Evolutionary conservation across 805 yeast genomes (phyloP).

Genomic region (Blastobotrys muscicola): DNA sequence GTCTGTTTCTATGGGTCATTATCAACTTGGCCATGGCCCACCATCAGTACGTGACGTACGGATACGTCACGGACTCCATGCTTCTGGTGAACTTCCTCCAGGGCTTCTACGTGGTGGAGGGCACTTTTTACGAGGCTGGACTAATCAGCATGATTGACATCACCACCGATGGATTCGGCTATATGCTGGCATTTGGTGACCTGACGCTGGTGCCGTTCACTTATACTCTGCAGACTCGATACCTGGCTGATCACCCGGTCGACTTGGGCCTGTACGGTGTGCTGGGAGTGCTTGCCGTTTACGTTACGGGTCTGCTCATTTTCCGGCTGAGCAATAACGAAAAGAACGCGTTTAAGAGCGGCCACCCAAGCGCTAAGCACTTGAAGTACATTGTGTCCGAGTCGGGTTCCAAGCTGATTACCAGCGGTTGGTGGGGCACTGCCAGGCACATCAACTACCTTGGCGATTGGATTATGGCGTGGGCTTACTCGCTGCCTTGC

Average conservation of each 20-base stretch:
- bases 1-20: conserved; percentile 76
- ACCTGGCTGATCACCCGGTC: conserved; percentile 54
- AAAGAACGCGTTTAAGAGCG: conserved; percentile 74
- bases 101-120: conserved; percentile 78
- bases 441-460: conserved; percentile 91
- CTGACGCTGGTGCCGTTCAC: conserved; percentile 87
- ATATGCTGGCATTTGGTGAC: conserved; percentile 93
- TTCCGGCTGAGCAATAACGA: conserved; percentile 80
- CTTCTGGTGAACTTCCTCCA: conserved; percentile 60
- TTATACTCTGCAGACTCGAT: conserved; percentile 79
- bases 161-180: conserved; percentile 94
- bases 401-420: conserved; percentile 69
- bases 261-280: conserved; percentile 38
- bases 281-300: conserved; percentile 37
- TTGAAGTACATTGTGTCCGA: conserved; percentile 61
- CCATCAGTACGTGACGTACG: conserved; percentile 57
- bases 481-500: conserved; percentile 89
- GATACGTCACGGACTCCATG: conserved; percentile 62
- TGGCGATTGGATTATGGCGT: conserved; percentile 90
- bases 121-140: conserved; percentile 86
- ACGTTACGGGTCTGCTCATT: conserved; percentile 61
- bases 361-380: conserved; percentile 52
- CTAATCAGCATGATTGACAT: conserved; percentile 90
- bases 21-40: conserved; percentile 74
- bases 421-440: conserved; percentile 93